A percentile compares a stretch with the other conserved stretches of the same genome.
Conservation (phyloP, 192 early-diverging fungal species). For the Glomus cerebriforme region DNA sequence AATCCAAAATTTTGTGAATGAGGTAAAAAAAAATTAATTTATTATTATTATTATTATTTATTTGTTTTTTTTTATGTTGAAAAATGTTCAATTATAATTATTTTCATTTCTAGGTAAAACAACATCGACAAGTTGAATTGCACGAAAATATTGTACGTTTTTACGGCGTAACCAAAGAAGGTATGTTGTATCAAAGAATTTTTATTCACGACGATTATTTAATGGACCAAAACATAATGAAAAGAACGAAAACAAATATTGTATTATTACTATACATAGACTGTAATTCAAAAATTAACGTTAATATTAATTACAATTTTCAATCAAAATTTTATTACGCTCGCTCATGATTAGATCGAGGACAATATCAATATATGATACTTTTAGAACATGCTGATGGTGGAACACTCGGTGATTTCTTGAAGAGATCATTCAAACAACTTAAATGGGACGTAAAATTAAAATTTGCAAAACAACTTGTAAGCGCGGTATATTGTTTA, state of each 20-base stretch:
- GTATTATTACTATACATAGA: too few relatives aligned
- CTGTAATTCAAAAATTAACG: too few relatives aligned
- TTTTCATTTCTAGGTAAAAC: neutral
- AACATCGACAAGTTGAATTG: neutral
- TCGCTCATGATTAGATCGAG: neutral
- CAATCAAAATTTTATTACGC: too few relatives aligned
- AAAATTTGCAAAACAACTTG: neutral
- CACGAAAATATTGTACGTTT: conserved; percentile 5
- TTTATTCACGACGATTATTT: too few relatives aligned
- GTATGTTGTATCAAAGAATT: neutral
- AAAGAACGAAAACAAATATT: too few relatives aligned
- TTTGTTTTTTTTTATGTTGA: neutral
- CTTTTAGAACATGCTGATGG: neutral
- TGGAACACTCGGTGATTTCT: neutral
- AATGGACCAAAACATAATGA: too few relatives aligned
- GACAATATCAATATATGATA: neutral
- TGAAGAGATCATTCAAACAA: neutral
- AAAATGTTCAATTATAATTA: too few relatives aligned
- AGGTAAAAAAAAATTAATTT: neutral
- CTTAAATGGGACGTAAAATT: neutral
- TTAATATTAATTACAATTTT: too few relatives aligned
- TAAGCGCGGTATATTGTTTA: neutral
- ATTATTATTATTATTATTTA: neutral
- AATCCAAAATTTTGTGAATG: neutral
- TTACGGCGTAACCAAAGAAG: conserved; percentile 8